phyloP scores from a whole-genome alignment of 805 yeast genomes.

The Lipomyces starkeyi region DNA sequence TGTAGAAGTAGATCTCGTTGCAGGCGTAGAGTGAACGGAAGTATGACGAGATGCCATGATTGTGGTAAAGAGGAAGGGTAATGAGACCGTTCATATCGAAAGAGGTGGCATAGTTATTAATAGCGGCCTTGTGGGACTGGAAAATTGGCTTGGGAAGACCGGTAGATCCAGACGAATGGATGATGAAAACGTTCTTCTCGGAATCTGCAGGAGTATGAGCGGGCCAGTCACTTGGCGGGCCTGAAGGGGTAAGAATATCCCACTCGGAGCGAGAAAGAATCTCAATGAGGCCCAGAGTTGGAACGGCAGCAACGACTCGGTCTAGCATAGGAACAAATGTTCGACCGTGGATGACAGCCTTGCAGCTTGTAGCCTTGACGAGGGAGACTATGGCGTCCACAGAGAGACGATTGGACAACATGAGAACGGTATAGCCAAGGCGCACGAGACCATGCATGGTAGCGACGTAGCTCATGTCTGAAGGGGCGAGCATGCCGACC shows the following conservation, averaged over 20 bases:
- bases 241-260: conserved; percentile 4
- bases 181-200: too few relatives aligned
- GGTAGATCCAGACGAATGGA: too few relatives aligned
- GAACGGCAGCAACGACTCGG: conserved; percentile 8
- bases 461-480: conserved; percentile 24
- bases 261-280: conserved; percentile 15
- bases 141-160: too few relatives aligned
- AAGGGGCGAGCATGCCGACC: conserved; percentile 27
- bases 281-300: conserved; percentile 1
- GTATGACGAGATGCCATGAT: too few relatives aligned
- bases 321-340: neutral
- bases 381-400: conserved; percentile 20
- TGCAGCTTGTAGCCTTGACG: conserved; percentile 12
- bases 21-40: too few relatives aligned
- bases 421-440: conserved; percentile 27
- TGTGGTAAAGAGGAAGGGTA: too few relatives aligned
- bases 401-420: conserved; percentile 28
- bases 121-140: too few relatives aligned
- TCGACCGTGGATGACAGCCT: conserved; percentile 10
- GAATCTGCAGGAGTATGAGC: conserved; percentile 14
- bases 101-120: too few relatives aligned
- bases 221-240: conserved; percentile 11
- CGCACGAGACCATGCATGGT: conserved; percentile 24
- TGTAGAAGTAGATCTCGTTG: too few relatives aligned
- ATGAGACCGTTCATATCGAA: too few relatives aligned